Evolutionary conservation across 2,329 filamentous ascomycete genomes (phyloP), one percentile per base, ranked within the genome.

Genomic region (Hypoxylon sp.): DNA sequence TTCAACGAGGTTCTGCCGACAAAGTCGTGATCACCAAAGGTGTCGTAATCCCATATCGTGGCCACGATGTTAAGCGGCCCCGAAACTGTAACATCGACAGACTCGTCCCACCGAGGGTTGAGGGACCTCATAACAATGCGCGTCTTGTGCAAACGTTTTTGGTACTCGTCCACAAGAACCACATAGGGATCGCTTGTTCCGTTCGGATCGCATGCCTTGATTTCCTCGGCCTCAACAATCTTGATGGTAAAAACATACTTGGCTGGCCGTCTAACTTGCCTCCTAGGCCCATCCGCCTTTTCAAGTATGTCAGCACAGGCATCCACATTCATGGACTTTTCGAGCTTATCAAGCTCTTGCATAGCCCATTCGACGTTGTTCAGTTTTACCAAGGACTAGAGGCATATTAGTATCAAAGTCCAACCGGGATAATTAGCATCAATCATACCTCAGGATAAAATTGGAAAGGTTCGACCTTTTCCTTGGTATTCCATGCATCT

Each of bases 201-300:
- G 64, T 90, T 95, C 62, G 96, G 87, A 71, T 99, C 94, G 69
- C 94, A 97, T n/a, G 94, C 91, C 73, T 97, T 97, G 63, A 99
- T 78, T 65, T 99, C 94, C 73, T 99, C 94, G 6, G 90, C 94
- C 72, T 99, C 94, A 17, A 99, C 92, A 51, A 99, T 92, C 75
- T 99, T 99, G 73, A 99, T 92, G 0, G 94, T 97, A 73, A 99
- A 99, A 46, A 97, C 92, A 69, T 96, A 97, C 68, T 95, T 97
- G 57, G 85, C 89, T 30, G 87, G 84, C 63, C 85, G 88, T 63
- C 85, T 85, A 47, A 74, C 68, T 55, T 79, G 76, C 48, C 82
- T 78, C 66, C 85, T 84, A 1, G 89, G 87, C 6, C 90, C 90
- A 17, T 90, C 84, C 56, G 88, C 79, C 63, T 82, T 86, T 35